Evolutionary conservation across 192 early-diverging fungal genomes (phyloP).

Genomic region (Coemansia javaensis): DNA sequence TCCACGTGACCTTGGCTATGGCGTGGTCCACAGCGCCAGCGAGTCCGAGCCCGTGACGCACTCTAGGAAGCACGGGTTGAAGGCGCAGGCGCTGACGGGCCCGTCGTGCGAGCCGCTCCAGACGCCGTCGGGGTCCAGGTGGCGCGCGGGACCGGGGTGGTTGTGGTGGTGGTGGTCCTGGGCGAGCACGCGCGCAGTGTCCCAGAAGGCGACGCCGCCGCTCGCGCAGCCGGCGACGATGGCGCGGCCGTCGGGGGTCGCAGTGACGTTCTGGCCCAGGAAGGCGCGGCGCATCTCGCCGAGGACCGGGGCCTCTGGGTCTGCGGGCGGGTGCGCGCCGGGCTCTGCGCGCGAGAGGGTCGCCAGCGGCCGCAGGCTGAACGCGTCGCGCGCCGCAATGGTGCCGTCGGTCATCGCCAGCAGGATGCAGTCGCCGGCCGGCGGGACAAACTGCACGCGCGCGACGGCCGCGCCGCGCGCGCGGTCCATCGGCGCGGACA

Average conservation of each 20-base stretch:
- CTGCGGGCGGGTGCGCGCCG: neutral
- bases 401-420: constrained; percentile 18
- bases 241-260: constrained; percentile 32
- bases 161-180: neutral
- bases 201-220: constrained; percentile 35
- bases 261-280: constrained; percentile 25
- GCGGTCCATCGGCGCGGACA: neutral
- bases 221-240: constrained; percentile 16
- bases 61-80: constrained; percentile 35
- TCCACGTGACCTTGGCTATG: neutral
- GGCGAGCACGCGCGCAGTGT: constrained; percentile 1
- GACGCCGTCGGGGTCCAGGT: constrained; percentile 14
- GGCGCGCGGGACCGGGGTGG: too few species aligned
- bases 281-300: constrained; percentile 7
- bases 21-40: constrained; percentile 28
- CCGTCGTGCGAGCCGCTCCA: constrained; percentile 32
- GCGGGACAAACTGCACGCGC: constrained; percentile 18
- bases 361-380: constrained; percentile 3
- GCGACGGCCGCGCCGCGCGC: constrained; percentile 1
- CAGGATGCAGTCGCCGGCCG: constrained; percentile 28
- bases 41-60: constrained; percentile 30
- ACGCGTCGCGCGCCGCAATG: constrained; percentile 12
- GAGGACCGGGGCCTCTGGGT: neutral
- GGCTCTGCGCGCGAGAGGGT: neutral
- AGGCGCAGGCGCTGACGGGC: constrained; percentile 28